Conservation (phyloP, 2,329 filamentous ascomycete genomes). For the Didymella glomerata region DNA sequence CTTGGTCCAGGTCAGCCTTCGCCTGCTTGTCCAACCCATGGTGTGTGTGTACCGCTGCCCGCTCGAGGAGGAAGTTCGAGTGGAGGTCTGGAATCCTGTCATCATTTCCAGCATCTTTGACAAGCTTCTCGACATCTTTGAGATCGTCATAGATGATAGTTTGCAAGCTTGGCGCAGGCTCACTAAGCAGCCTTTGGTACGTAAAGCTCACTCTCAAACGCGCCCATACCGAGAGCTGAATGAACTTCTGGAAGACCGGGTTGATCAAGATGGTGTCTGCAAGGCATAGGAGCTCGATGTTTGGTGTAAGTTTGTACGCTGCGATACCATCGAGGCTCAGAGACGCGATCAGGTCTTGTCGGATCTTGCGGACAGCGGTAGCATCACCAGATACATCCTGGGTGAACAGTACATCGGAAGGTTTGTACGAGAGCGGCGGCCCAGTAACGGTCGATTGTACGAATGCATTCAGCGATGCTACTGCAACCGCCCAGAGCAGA, state of each 20-base stretch:
- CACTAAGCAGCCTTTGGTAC: constrained; percentile 72
- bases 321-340: constrained; percentile 85
- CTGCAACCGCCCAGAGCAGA: constrained; percentile 64
- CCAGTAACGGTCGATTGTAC: constrained; percentile 89
- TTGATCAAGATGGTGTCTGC: constrained; percentile 69
- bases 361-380: constrained; percentile 46
- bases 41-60: constrained; percentile 82
- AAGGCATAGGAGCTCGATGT: constrained; percentile 83
- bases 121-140: constrained; percentile 60
- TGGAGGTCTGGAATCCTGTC: constrained; percentile 38
- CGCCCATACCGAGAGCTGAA: constrained; percentile 65
- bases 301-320: constrained; percentile 83
- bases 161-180: constrained; percentile 68
- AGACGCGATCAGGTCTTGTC: constrained; percentile 69
- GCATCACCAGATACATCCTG: constrained; percentile 53
- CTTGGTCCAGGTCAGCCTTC: constrained; percentile 72
- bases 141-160: constrained; percentile 68
- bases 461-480: constrained; percentile 79
- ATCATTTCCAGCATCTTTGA: constrained; percentile 36
- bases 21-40: constrained; percentile 83
- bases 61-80: constrained; percentile 79
- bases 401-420: constrained; percentile 61
- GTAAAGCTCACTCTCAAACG: constrained; percentile 77
- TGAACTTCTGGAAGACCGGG: constrained; percentile 56
- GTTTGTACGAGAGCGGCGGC: constrained; percentile 72